Percentiles rank a stretch among this genome's conserved stretches.
Evolutionary conservation across 2,329 filamentous ascomycete species (phyloP).

Genomic region (Penicillium sp.): DNA sequence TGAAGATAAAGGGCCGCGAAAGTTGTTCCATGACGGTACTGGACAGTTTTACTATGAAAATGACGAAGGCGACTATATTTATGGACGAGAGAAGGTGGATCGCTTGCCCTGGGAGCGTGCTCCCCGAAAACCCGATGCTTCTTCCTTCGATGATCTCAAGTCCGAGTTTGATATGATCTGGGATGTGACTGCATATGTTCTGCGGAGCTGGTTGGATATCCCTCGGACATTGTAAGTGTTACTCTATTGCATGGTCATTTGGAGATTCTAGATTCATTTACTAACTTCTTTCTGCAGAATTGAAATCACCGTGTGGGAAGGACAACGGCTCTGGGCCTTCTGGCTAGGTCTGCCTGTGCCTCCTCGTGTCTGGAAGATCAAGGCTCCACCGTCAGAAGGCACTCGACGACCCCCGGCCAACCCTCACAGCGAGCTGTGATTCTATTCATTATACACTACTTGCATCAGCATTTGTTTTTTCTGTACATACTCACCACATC

Average conservation of each 20-base stretch:
- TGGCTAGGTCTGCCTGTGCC: slow-evolving; percentile 68
- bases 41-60: slow-evolving; percentile 48
- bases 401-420: background rate
- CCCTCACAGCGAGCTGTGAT: slow-evolving; percentile 50
- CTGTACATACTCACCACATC: slow-evolving; percentile 27
- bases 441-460: background rate
- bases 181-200: slow-evolving; percentile 68
- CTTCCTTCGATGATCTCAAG: slow-evolving; percentile 63
- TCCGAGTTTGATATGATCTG: slow-evolving; percentile 70
- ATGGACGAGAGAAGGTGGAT: slow-evolving; percentile 43
- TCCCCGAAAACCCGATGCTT: slow-evolving; percentile 45
- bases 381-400: slow-evolving; percentile 44
- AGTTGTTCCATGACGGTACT: slow-evolving; percentile 41
- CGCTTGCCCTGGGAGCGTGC: slow-evolving; percentile 43
- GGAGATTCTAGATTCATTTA: background rate
- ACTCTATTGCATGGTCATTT: background rate
- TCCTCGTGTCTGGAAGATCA: slow-evolving; percentile 62
- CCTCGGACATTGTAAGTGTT: slow-evolving; percentile 72
- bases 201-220: slow-evolving; percentile 72
- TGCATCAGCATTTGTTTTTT: slow-evolving; percentile 21
- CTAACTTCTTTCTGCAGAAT: slow-evolving; percentile 44
- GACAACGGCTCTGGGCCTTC: slow-evolving; percentile 62
- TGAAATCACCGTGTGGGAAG: slow-evolving; percentile 61
- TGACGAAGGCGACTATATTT: slow-evolving; percentile 51
- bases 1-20: slow-evolving; percentile 16